Base-by-base conservation (phyloP, 2,329 filamentous ascomycete species). In the Microdochium paspali region DNA sequence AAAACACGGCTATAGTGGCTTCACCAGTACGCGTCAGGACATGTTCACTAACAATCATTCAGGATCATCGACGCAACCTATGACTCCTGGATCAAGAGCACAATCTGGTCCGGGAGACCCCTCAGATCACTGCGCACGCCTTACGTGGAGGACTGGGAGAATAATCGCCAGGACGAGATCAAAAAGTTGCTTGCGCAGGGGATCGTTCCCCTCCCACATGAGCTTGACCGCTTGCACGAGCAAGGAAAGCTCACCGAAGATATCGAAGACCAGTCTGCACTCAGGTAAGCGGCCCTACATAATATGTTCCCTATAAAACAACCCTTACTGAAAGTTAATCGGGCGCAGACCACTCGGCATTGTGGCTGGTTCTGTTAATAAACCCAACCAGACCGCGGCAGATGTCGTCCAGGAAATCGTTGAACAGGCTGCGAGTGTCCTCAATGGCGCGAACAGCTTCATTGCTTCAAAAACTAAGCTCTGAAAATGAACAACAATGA, bases 231-330 rank as follows among this genome's bases (percentile, higher is more conserved):
- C 15, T 44, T 51, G 25, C 45, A 51, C 40, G 24, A 44, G 26
- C 44, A 51, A 24, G 49, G 45, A 26, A 46, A 46, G 44, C 44
- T 49, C 20, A 49, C 47, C 2, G 44, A 49, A 12, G 47, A 49
- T n/a, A 49, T 49, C 4, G 47, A 49, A 28, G 47, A 49, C 9
- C 47, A 49, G 42, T 45, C 47, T 9, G 47, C 47, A 7, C 20
- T 49, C 4, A 45, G 47, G 47, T 49, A 28, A 35, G 26, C 26
- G 7, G 26, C 26, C 13, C 7, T 28, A 28, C 26, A 28, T 7
- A 28, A 44, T 46, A 7, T 44, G 35, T 40, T 18, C 9, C 18
- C n/a, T 9, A 18, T 21, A 20, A 20, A 21, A 40, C 7, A 21
- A 43, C 12, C 7, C 7, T 10, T 44, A 4, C 42, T 44, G 13